Conservation (phyloP, 2,329 filamentous ascomycete genomes). For the Cercospora sesami region DNA sequence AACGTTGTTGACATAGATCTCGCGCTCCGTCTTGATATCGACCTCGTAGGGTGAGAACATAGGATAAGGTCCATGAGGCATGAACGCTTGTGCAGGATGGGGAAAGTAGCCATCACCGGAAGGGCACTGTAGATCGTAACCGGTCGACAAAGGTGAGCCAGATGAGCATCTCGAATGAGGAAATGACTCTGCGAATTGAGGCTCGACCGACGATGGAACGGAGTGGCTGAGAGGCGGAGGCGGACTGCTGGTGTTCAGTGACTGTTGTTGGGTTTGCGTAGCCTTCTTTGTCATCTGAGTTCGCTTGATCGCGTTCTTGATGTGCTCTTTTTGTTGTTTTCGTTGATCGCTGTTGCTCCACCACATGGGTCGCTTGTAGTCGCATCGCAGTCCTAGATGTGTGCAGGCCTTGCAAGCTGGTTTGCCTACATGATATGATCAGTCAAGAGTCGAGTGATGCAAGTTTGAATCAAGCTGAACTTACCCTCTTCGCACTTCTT, state of each 20-base stretch:
- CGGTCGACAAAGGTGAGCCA: slow-evolving; percentile 71
- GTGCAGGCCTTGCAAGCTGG: slow-evolving; percentile 64
- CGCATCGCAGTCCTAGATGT: slow-evolving; percentile 79
- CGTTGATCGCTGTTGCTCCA: slow-evolving; percentile 92
- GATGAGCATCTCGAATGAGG: slow-evolving; percentile 73
- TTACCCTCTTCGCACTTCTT: slow-evolving; percentile 68
- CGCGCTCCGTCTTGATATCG: slow-evolving; percentile 91
- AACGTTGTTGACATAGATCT: slow-evolving; percentile 90
- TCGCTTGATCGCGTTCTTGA: slow-evolving; percentile 96
- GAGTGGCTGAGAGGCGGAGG: slow-evolving; percentile 74
- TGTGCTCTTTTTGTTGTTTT: slow-evolving; percentile 83
- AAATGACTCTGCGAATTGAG: slow-evolving; percentile 68
- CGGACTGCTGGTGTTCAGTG: slow-evolving; percentile 61
- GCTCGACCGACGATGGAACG: slow-evolving; percentile 66
- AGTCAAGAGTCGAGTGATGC: neutral
- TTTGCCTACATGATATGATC: slow-evolving; percentile 40
- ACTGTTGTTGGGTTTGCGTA: slow-evolving; percentile 39
- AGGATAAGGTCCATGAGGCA: slow-evolving; percentile 46
- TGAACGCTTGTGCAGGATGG: slow-evolving; percentile 46
- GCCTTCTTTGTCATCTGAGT: slow-evolving; percentile 91
- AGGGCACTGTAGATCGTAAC: slow-evolving; percentile 66
- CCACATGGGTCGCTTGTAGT: slow-evolving; percentile 96
- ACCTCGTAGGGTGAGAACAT: slow-evolving; percentile 82
- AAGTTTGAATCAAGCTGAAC: neutral
- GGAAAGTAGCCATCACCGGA: slow-evolving; percentile 60